Conservation (phyloP, 176 grass and related monocot genomes). For the Eremochloa ophiuroides region DNA sequence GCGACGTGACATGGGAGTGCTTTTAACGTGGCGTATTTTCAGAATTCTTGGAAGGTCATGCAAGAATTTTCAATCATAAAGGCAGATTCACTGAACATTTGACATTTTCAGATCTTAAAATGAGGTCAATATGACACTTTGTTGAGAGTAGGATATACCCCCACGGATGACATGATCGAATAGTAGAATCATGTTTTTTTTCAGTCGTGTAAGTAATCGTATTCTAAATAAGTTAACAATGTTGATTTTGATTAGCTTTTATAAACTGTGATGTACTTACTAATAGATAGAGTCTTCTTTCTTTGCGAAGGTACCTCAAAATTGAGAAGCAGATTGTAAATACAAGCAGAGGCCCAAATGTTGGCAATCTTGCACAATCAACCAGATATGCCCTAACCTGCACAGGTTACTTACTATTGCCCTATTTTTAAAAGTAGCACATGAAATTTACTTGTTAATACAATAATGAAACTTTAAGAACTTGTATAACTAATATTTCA, state of each 20-base stretch:
- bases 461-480: background rate
- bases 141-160: background rate
- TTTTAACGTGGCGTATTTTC: background rate
- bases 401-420: no score
- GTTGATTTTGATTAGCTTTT: no score
- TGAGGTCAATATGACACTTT: background rate
- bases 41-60: background rate
- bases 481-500: background rate
- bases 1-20: conserved; percentile 11
- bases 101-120: background rate
- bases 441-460: background rate
- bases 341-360: no score
- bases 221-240: no score
- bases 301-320: no score
- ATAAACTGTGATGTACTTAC: no score
- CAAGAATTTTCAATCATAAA: background rate
- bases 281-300: no score
- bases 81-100: background rate
- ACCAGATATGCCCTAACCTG: no score
- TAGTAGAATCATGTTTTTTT: background rate
- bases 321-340: no score
- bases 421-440: background rate
- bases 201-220: no score
- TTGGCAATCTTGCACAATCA: no score
- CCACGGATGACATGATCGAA: background rate